Base-by-base conservation (phyloP, 192 early-diverging fungal genomes). In the Tieghemiomyces parasiticus region DNA sequence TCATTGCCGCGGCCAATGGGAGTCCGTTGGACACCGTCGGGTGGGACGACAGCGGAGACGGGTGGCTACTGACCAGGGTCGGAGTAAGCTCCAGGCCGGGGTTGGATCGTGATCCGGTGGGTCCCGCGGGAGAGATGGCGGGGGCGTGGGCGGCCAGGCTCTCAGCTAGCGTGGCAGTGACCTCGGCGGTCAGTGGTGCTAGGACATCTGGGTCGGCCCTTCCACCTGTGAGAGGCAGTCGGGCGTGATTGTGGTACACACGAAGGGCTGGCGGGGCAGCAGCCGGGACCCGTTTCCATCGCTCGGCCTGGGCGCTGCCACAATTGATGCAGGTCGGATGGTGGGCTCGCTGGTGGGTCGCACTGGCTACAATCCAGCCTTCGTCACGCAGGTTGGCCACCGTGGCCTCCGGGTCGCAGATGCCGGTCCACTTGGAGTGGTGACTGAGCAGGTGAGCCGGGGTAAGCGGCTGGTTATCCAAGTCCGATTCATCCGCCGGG, bases 1-100 rank as follows among this genome's bases (percentile, higher is more conserved):
- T 71, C 0, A 63, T 67, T 31, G 77, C 73, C 13, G 69, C 68
- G 10, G 71, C 71, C 19, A 66, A 51, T 29, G 73, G 56, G 31
- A 72, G 67, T 73, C 73, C 70, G 13, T 70, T 26, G 0, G 52
- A 14, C 2, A 72, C 70, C 13, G 56, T 60, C 2, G 33, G 3
- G 12, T 30, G 10, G 4, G 32, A 24, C 55, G 32, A n/a, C 55
- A 14, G 28, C 19, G 55, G 55, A 14, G 50, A 52, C 50, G 30
- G 30, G 65, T 66, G 13, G 65, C 67, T 2, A 64, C 64, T 19
- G 72, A 78, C 48, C 75, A 69, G 38, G 62, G 62, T 42, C 28
- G 63, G 46, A 29, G 46, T 35, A 46, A 66, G 28, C 53, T 42
- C 47, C 54, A 30, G 34, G 26, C 44, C 20, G 60, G 52, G 19